A percentile compares a stretch with the other conserved stretches of the same genome.
Evolutionary conservation across 2,329 filamentous ascomycete genomes (phyloP).

Genomic region (Chaetomium strumarium): DNA sequence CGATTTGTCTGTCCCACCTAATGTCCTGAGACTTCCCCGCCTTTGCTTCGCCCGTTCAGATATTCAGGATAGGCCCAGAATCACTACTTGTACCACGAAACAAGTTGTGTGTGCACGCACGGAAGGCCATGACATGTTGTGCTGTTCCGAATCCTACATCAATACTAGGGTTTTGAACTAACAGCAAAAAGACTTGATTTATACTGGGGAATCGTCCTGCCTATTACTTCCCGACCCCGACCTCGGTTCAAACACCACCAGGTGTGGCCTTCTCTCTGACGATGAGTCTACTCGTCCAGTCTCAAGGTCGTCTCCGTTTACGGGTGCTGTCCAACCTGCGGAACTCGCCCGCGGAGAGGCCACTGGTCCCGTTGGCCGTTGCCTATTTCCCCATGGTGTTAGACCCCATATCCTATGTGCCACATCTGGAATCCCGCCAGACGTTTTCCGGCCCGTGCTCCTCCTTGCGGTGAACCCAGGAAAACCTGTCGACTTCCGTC

Average conservation of each 20-base stretch:
- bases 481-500: conserved; percentile 56
- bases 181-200: not conserved
- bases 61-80: too few relatives aligned
- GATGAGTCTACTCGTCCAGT: not conserved
- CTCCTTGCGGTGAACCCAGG: conserved; percentile 53
- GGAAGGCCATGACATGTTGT: too few relatives aligned
- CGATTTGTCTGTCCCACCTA: too few relatives aligned
- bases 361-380: not conserved
- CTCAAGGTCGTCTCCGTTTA: conserved; percentile 6
- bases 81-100: too few relatives aligned
- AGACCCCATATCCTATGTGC: conserved; percentile 49
- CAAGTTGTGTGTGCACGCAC: too few relatives aligned
- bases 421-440: conserved; percentile 42
- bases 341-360: conserved; percentile 1
- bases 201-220: conserved; percentile 11
- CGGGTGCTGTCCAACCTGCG: conserved; percentile 1
- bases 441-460: conserved; percentile 34
- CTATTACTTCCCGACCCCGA: not conserved
- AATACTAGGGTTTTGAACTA: not conserved
- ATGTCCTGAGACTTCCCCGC: too few relatives aligned
- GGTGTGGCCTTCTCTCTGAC: not conserved
- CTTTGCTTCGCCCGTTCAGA: too few relatives aligned
- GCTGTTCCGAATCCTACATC: not conserved
- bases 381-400: conserved; percentile 44
- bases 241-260: not conserved